Evolutionary conservation across 208 protist species (phyloP).

Genomic region (Leishmania aethiopica): DNA sequence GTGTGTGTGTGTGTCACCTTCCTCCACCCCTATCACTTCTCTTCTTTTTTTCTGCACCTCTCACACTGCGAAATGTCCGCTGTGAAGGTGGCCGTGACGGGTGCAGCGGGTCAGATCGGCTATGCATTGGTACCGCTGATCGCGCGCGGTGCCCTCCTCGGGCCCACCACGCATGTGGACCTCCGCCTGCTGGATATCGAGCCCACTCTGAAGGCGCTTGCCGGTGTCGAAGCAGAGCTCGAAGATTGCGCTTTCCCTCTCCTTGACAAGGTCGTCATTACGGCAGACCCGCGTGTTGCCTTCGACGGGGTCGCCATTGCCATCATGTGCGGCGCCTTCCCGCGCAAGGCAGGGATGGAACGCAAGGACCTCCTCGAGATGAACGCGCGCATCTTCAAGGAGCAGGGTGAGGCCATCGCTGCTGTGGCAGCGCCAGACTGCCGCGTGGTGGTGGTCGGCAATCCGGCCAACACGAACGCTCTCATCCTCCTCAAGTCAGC

Average conservation of each 20-base stretch:
- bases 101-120: constrained; percentile 97
- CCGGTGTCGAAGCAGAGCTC: constrained; percentile 94
- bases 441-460: constrained; percentile 94
- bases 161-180: constrained; percentile 83
- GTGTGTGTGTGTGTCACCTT: neutral
- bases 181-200: constrained; percentile 93
- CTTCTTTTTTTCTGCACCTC: neutral
- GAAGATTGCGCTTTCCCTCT: constrained; percentile 94
- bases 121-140: constrained; percentile 95
- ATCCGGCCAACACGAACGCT: constrained; percentile 98
- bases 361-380: constrained; percentile 95
- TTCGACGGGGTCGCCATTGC: constrained; percentile 87
- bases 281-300: constrained; percentile 69
- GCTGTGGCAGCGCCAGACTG: constrained; percentile 84
- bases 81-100: constrained; percentile 89
- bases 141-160: constrained; percentile 93
- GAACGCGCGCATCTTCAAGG: constrained; percentile 96
- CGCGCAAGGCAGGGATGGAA: constrained; percentile 95
- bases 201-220: constrained; percentile 69
- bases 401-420: constrained; percentile 90
- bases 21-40: too few species aligned
- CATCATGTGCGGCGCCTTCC: constrained; percentile 88
- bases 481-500: constrained; percentile 90
- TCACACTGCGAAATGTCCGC: constrained; percentile 11
- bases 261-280: constrained; percentile 75